Evolutionary conservation across 73 alveolate genomes (phyloP).

Genomic region (Paramecium bursaria): DNA sequence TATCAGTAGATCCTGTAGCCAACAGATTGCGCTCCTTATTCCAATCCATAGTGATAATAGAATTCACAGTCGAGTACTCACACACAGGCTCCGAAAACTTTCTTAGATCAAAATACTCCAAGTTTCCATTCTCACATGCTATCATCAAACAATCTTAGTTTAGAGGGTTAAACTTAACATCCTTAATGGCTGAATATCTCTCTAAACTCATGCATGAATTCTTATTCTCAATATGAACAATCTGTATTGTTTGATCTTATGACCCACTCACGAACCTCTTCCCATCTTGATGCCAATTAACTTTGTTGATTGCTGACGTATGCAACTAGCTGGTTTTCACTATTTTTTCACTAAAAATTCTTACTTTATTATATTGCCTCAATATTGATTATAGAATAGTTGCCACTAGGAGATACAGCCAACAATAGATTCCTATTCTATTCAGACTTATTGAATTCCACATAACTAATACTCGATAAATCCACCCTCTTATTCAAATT

Average conservation of each 20-base stretch:
- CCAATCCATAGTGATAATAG: constrained; percentile 42
- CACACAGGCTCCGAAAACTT: background rate
- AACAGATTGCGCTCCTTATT: background rate
- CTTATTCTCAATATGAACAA: background rate
- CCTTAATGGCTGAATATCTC: constrained; percentile 36
- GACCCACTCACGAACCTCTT: constrained; percentile 28
- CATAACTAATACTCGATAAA: constrained; percentile 34
- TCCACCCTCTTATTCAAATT: constrained; percentile 37
- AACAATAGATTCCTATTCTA: background rate
- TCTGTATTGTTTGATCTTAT: constrained; percentile 5
- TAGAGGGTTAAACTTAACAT: background rate
- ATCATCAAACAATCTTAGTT: constrained; percentile 19
- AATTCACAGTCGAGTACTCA: background rate
- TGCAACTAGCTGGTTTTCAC: too few relatives aligned
- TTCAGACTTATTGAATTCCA: constrained; percentile 40
- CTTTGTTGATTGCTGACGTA: constrained; percentile 30
- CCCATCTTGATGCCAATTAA: constrained; percentile 54
- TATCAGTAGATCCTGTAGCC: constrained; percentile 57
- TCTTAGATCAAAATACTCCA: constrained; percentile 43
- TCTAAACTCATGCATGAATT: background rate
- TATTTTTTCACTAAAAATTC: background rate
- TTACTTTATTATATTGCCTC: background rate
- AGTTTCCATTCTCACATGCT: constrained; percentile 24
- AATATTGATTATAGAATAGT: constrained; percentile 3
- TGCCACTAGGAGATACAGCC: constrained; percentile 45